Base-by-base conservation (phyloP, 129 eudicot species). In the Chrysanthemum lavandulifolium region DNA sequence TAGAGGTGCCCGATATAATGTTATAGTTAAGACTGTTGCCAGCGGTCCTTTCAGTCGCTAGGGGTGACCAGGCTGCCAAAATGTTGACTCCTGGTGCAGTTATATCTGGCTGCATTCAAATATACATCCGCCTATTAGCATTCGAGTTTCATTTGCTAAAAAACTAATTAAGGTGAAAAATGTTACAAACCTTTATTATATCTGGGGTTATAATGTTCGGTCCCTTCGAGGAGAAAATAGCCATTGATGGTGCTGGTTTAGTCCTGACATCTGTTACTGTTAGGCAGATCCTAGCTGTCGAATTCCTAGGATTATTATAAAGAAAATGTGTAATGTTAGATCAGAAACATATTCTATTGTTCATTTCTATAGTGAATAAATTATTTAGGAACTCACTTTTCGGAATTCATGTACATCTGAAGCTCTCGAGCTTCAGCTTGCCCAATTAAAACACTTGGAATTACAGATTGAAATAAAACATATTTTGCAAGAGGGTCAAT, bases 51-150 rank as follows among this genome's bases (percentile, higher is more conserved):
- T 31, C 49, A 10, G 79, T 82, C 51, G 86, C 56, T 23, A 89
- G 51, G 8, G 96, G 96, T 77, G 91, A 89, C 89, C 96, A 86
- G 45, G 96, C 91, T 16, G 96, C 89, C 70, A 89, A 78, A 68
- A 89, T 74, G 78, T 86, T 84, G 71, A 84, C 87, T 43, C 96
- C 96, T 31, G 91, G 91, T 51, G 87, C 91, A 11, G 89, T 84
- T 19, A 86, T 82, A 80, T 89, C 87, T 5, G 91, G 91, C 96
- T 89, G 87, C 83, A 78, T 60, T 77, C 49, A 11, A 15, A 53
- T 55, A 65, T 61, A 33, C 19, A 29, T 1, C 51, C 33, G 60
- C 40, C 68, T 16, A 21, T 62, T 16, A 65, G 71, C 19, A 56
- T 62, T 60, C 18, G 45, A 75, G 61, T 56, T 67, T 76, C 63